phyloP scores from a whole-genome alignment of 495 filamentous ascomycete species.

The Tuber indicum region DNA sequence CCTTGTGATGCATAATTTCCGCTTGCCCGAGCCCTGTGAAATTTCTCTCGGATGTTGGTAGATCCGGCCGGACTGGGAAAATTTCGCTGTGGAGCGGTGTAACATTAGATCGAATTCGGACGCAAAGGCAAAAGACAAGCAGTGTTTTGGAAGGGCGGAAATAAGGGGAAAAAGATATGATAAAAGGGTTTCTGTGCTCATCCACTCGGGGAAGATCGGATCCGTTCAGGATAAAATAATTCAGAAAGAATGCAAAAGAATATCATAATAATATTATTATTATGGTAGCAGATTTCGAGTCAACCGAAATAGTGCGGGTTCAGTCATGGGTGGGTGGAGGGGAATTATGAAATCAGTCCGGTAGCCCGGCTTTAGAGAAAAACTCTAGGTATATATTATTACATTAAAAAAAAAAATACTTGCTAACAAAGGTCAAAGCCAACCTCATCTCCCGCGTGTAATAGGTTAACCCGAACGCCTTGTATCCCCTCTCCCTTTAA shows the following conservation, averaged over 20 bases:
- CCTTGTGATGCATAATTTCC: neutral
- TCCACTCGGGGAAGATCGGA: neutral
- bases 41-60: neutral
- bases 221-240: neutral
- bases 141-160: neutral
- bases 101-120: neutral
- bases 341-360: neutral
- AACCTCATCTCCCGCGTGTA: neutral
- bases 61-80: neutral
- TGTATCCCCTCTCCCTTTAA: conserved; percentile 13
- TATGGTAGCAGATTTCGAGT: neutral
- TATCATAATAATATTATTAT: too few species aligned
- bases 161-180: neutral
- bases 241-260: neutral
- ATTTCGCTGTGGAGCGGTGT: neutral
- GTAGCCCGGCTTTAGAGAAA: neutral
- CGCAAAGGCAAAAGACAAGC: neutral
- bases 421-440: neutral
- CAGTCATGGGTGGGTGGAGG: neutral
- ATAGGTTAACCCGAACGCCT: neutral
- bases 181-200: neutral
- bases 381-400: neutral
- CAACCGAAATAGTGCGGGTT: neutral
- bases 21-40: neutral
- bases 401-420: neutral